Evolutionary conservation across 805 yeast genomes (phyloP).

Genomic region (Candida odintsovae): DNA sequence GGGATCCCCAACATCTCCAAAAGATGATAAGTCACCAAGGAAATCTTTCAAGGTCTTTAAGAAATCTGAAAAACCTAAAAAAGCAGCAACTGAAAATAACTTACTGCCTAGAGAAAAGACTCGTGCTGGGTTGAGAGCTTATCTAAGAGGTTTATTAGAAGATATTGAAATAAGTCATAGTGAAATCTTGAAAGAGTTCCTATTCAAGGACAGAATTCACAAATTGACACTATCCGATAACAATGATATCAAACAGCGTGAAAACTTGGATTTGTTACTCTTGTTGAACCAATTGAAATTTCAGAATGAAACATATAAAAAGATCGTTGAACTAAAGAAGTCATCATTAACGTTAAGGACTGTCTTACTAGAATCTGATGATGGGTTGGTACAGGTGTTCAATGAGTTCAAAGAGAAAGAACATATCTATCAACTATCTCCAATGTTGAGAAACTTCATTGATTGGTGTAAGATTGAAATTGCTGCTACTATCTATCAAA

Average conservation of each 20-base stretch:
- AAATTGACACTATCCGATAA: constrained; percentile 37
- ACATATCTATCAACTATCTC: constrained; percentile 53
- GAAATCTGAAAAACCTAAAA: not conserved
- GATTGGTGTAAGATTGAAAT: constrained; percentile 81
- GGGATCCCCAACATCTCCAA: not conserved
- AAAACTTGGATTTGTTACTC: constrained; percentile 55
- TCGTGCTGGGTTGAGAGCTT: constrained; percentile 73
- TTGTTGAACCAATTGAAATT: constrained; percentile 63
- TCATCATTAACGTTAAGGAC: constrained; percentile 56
- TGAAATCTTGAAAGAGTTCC: constrained; percentile 46
- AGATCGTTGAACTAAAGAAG: constrained; percentile 47
- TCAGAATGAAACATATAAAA: constrained; percentile 58
- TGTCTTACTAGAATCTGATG: constrained; percentile 41
- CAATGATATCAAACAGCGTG: constrained; percentile 53
- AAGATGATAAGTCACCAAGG: constrained; percentile 2
- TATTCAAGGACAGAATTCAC: constrained; percentile 35
- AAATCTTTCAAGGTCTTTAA: not conserved
- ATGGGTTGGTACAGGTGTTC: constrained; percentile 58
- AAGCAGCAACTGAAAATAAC: constrained; percentile 5
- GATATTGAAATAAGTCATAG: constrained; percentile 53
- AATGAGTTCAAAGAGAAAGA: constrained; percentile 55
- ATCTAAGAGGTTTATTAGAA: constrained; percentile 46
- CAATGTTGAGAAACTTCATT: constrained; percentile 60
- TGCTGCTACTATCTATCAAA: constrained; percentile 77
- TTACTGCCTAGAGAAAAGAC: constrained; percentile 66